Evolutionary conservation across 495 filamentous ascomycete genomes (phyloP), one percentile per base, ranked within the genome.

Genomic region (Lentithecium fluviatile): DNA sequence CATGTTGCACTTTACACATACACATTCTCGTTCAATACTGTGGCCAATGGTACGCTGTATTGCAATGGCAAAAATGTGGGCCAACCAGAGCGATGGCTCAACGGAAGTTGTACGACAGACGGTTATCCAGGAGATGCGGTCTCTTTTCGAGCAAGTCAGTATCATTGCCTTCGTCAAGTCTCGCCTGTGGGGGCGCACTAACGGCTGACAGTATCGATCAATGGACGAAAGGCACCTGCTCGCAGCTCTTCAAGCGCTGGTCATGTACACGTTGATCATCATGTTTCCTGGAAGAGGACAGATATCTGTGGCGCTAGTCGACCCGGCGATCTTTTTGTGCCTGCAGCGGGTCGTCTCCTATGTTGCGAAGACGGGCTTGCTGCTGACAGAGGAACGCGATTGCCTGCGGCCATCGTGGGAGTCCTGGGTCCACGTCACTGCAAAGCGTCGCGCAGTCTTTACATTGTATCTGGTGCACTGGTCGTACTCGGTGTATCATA

Each of bases 11-110:
- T 49, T 48, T 12, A 63, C 67, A 12, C 68, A 74, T 6, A 23
- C 69, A 10, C 45, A 60, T 49, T 47, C 51, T 0, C 11, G 20
- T 32, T 54, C 43, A 19, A 48, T 71, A 20, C 68, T 72, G 0
- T 49, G 38, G 37, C 70, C 70, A 0, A 57, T 77, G n/a, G 69
- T 71, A 19, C 71, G 69, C 21, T 77, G 75, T 60, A 55, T 73
- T 10, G 71, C 73, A 13, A 53, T 78, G 15, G 63, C 60, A 43
- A 75, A 74, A 54, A 73, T 78, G 71, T 78, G 75, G 75, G 56
- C 69, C 51, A 70, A 71, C 11, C 70, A 76, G 46, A 65, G 62
- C 8, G 58, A 59, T 38, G 70, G 72, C 0, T 62, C 73, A 6
- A 66, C 68, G 8, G 63, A 67, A 25, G 68, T 76, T 10, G 73